Evolutionary conservation across 768 basidiomycete genomes (phyloP).

Genomic region (Cyclocybe aegerita): DNA sequence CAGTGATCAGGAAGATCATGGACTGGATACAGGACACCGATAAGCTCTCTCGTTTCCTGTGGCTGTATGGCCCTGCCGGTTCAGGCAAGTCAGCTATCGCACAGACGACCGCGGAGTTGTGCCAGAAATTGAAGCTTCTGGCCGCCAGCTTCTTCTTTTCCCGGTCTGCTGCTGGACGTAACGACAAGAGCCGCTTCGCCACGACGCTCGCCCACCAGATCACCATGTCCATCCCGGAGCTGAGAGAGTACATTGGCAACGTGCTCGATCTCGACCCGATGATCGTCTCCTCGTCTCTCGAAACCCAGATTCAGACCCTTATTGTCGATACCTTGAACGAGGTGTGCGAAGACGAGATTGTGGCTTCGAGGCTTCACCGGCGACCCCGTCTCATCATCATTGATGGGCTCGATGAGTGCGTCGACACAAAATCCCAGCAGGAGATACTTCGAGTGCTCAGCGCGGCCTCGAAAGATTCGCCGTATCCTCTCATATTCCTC

Average conservation of each 20-base stretch:
- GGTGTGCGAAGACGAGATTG: neutral
- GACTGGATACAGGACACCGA: conserved; percentile 1
- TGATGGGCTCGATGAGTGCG: conserved; percentile 17
- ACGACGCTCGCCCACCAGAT: conserved; percentile 12
- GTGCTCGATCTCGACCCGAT: conserved; percentile 1
- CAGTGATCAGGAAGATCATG: conserved; percentile 7
- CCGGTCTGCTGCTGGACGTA: neutral
- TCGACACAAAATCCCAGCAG: neutral
- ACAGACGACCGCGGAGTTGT: conserved; percentile 20
- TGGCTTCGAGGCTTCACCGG: neutral
- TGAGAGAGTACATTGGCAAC: neutral
- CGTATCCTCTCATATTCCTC: conserved; percentile 6
- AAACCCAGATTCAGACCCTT: conserved; percentile 4
- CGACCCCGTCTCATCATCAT: conserved; percentile 9
- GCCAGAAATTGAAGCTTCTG: neutral
- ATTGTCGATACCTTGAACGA: conserved; percentile 2
- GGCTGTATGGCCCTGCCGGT: conserved; percentile 24
- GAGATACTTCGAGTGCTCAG: neutral
- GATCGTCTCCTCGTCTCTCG: conserved; percentile 3
- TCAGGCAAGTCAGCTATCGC: conserved; percentile 27
- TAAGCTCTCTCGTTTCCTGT: conserved; percentile 3
- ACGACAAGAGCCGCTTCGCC: neutral
- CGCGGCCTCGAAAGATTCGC: neutral
- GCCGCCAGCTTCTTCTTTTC: conserved; percentile 12
- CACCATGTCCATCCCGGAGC: conserved; percentile 1